Evolutionary conservation across 139 green algal species (phyloP).

Genomic region (Micromonas pusilla): DNA sequence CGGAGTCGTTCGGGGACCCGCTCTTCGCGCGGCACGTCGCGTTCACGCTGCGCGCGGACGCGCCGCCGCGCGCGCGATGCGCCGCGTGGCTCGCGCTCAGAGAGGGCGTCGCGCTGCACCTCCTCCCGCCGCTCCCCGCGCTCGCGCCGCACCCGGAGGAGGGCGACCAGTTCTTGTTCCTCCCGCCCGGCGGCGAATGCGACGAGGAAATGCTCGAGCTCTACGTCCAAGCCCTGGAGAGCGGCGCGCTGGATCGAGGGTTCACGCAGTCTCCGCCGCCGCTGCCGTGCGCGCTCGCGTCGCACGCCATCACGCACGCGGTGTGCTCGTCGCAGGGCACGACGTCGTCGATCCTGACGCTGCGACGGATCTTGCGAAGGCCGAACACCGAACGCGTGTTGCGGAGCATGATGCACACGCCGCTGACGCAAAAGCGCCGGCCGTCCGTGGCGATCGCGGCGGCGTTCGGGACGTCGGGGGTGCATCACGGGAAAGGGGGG

Average conservation of each 20-base stretch:
- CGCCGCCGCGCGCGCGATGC: not conserved
- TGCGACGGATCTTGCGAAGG: not conserved
- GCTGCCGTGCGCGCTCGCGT: not conserved
- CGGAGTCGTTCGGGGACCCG: not conserved
- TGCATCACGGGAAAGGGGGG: too few species aligned
- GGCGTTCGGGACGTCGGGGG: not conserved
- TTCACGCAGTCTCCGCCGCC: not conserved
- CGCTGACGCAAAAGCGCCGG: not conserved
- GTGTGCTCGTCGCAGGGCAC: not conserved
- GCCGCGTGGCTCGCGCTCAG: conserved; percentile 2
- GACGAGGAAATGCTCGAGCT: conserved; percentile 11
- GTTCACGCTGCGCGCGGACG: not conserved
- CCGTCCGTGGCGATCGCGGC: not conserved
- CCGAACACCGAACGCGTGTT: not conserved
- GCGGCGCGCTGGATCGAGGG: not conserved
- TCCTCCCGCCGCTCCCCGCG: not conserved
- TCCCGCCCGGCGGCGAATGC: conserved; percentile 7
- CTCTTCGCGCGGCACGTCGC: conserved; percentile 6
- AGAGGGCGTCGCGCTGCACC: not conserved
- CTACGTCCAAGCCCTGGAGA: conserved; percentile 1
- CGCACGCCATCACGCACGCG: not conserved
- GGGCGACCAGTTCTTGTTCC: not conserved
- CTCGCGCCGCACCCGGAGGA: not conserved
- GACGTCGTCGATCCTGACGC: not conserved
- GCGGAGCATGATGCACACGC: not conserved